Evolutionary conservation across 495 filamentous ascomycete genomes (phyloP), one percentile per base, ranked within the genome.

Genomic region (Parachaetomium inaequale): DNA sequence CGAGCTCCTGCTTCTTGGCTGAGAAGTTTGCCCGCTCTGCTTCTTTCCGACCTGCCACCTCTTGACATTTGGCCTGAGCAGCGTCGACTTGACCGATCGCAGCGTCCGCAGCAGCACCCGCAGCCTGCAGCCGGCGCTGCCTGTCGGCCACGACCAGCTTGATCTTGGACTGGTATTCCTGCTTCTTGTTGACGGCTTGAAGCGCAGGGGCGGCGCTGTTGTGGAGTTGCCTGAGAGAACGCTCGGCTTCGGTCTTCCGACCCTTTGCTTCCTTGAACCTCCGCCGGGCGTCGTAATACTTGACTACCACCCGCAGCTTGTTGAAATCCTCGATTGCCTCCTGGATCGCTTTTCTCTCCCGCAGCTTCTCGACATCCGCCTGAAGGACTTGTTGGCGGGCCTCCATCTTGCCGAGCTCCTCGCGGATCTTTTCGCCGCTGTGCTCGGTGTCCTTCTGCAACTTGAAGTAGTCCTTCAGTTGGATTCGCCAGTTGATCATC

Each of bases 361-460:
- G 81, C 66, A 96, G 81, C 64, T 91, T 84, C 63, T 94, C 86
- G 6, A 97, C 92, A 68, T 96, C 93, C 7, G 86, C 87, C 66
- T 89, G 84, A 40, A 92, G 83, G 63, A 84, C 82, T 60, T 89
- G 84, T 72, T 98, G 94, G 8, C 91, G 85, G 7, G 78, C 76
- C 68, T 94, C 84, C 49, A 91, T 76, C 45, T 84, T 86, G 53
- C 78, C 75, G 2, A 97, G 75, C 10, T 80, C 72, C 31, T 88
- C 87, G 53, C 81, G 76, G 63, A 89, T 84, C 15, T 70, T 75
- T 26, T 83, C 79, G 46, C 87, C 81, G 58, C 84, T 77, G 6
- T 74, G 63, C 66, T 89, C 83, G 8, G 87, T 60, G 43, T 82
- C 77, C 64, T 89, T 92, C 65, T 95, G 89, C 43, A 85, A 75